Evolutionary conservation across 73 alveolate genomes (phyloP).

Genomic region (Paramecium pentaurelia): DNA sequence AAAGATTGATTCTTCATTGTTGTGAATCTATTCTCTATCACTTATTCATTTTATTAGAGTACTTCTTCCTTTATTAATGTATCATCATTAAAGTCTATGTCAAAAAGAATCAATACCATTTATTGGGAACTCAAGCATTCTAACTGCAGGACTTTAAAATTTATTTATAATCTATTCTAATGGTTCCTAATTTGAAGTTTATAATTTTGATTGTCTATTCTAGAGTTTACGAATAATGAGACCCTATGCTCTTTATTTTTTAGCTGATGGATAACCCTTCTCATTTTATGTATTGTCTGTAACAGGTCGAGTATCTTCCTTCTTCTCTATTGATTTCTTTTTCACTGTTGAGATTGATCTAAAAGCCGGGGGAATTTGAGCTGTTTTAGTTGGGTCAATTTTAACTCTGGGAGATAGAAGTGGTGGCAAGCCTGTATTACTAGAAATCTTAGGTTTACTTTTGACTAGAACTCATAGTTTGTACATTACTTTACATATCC

Average conservation of each 20-base stretch:
- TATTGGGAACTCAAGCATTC: conserved; percentile 14
- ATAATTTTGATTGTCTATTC: background rate
- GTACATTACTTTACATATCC: background rate
- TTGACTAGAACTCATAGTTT: background rate
- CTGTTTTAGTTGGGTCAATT: background rate
- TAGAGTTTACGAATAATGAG: background rate
- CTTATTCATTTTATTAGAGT: background rate
- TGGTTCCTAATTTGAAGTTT: background rate
- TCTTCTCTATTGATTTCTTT: background rate
- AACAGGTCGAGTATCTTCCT: background rate
- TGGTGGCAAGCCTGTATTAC: background rate
- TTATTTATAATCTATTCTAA: background rate
- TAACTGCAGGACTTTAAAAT: conserved; percentile 4
- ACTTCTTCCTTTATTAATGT: background rate
- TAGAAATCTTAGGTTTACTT: background rate
- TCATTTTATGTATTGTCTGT: background rate
- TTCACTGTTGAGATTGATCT: background rate
- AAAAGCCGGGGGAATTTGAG: background rate
- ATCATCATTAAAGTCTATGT: background rate
- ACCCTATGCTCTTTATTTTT: background rate
- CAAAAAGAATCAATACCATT: background rate
- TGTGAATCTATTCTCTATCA: background rate
- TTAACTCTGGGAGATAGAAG: background rate
- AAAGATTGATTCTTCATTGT: background rate
- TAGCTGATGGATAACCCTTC: background rate